Conservation (phyloP, 352 stramenopile genomes). For the Globisporangium abappressorium region DNA sequence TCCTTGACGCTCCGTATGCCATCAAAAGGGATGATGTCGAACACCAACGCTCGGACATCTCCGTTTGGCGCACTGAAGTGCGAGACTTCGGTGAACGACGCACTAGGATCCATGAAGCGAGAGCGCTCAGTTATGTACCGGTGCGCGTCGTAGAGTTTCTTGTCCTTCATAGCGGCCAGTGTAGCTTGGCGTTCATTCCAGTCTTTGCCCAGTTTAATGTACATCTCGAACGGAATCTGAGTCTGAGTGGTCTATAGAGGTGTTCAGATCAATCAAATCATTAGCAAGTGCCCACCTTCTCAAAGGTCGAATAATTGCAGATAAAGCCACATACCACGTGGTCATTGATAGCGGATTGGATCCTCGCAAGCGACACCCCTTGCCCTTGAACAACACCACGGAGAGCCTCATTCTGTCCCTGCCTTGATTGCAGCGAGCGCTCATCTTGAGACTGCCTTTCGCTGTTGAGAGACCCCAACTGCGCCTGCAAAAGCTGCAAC, state of each 20-base stretch:
- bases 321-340: conserved; percentile 4
- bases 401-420: background rate
- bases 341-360: background rate
- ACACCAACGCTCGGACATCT: background rate
- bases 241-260: background rate
- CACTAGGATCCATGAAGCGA: background rate
- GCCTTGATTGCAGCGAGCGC: background rate
- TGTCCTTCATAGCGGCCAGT: background rate
- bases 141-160: background rate
- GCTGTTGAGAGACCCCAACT: background rate
- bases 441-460: background rate
- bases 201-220: background rate
- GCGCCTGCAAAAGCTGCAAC: background rate
- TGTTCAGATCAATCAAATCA: background rate
- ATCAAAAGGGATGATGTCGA: background rate
- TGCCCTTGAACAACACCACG: background rate
- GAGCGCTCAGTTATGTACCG: background rate
- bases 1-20: conserved; percentile 23
- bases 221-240: background rate
- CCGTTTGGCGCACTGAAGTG: background rate
- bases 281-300: background rate
- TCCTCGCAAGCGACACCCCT: background rate
- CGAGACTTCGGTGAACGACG: background rate
- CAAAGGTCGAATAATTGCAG: background rate
- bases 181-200: conserved; percentile 2